These are phyloP conservation scores for Yamagishiella unicocca DNA, from an alignment of 139 green algal genomes.

Conservation along the genomic window DNA sequence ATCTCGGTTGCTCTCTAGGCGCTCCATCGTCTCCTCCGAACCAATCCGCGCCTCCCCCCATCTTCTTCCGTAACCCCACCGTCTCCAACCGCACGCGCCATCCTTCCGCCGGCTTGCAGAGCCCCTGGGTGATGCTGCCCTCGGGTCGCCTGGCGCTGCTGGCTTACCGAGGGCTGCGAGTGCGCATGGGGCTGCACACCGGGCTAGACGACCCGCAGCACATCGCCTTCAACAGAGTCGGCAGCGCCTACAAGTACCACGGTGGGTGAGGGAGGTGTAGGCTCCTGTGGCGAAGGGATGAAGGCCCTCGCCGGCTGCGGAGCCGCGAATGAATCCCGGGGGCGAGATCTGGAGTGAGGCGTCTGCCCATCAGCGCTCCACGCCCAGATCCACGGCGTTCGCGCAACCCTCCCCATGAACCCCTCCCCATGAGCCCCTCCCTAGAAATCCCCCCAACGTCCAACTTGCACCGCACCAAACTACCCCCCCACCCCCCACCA, in stretches of 20 bases:
- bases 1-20: no score
- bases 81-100: no score
- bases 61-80: no score
- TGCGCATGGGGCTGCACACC: slow-evolving; percentile 52
- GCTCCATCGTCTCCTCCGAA: no score
- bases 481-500: no score
- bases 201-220: slow-evolving; percentile 20
- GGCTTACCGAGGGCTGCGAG: slow-evolving; percentile 42
- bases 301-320: no score
- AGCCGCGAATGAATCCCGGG: no score
- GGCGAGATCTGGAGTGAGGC: background rate
- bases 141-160: background rate
- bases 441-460: no score
- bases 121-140: background rate
- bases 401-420: background rate
- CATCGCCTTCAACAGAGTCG: slow-evolving; percentile 47
- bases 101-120: no score
- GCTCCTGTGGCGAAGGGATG: no score
- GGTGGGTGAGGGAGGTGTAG: background rate
- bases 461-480: no score
- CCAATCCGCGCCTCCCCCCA: no score
- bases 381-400: background rate
- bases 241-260: slow-evolving; percentile 46
- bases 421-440: background rate
- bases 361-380: background rate